Evolutionary conservation across 2,329 filamentous ascomycete species (phyloP).

Genomic region (Claviceps fusiformis): DNA sequence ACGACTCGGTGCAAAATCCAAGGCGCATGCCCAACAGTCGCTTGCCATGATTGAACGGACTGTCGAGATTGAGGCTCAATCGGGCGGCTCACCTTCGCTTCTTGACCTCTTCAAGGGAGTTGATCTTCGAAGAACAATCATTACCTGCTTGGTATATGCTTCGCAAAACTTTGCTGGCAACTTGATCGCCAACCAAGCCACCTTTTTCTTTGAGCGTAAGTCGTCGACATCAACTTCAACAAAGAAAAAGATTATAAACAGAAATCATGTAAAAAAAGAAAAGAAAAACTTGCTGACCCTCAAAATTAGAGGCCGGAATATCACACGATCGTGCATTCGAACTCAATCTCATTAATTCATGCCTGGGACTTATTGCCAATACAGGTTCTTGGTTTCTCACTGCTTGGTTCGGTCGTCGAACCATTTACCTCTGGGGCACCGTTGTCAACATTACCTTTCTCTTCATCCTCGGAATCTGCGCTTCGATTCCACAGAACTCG

Average conservation of each 20-base stretch:
- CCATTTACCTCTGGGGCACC: slow-evolving; percentile 25
- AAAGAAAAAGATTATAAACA: neutral
- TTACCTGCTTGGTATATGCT: slow-evolving; percentile 43
- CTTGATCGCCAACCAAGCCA: slow-evolving; percentile 47
- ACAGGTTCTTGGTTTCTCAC: slow-evolving; percentile 20
- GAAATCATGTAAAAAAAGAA: neutral
- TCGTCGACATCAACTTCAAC: neutral
- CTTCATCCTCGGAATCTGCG: slow-evolving; percentile 22
- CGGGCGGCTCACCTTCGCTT: slow-evolving; percentile 25
- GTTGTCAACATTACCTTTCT: slow-evolving; percentile 20
- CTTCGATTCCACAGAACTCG: slow-evolving; percentile 18
- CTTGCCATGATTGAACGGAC: slow-evolving; percentile 44
- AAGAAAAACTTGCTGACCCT: neutral
- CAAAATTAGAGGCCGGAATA: slow-evolving; percentile 10
- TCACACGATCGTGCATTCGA: slow-evolving; percentile 10
- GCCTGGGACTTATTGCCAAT: slow-evolving; percentile 21
- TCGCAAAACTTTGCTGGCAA: slow-evolving; percentile 48
- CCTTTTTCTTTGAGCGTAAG: slow-evolving; percentile 40
- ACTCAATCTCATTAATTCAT: slow-evolving; percentile 16
- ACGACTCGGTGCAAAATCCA: slow-evolving; percentile 23
- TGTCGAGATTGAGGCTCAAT: slow-evolving; percentile 35
- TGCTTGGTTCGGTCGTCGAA: slow-evolving; percentile 24
- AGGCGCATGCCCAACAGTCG: slow-evolving; percentile 18
- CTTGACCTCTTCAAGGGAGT: slow-evolving; percentile 40
- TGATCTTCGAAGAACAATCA: slow-evolving; percentile 39